phyloP scores from a whole-genome alignment of 768 basidiomycete species.

The Pleurotus tuoliensis region DNA sequence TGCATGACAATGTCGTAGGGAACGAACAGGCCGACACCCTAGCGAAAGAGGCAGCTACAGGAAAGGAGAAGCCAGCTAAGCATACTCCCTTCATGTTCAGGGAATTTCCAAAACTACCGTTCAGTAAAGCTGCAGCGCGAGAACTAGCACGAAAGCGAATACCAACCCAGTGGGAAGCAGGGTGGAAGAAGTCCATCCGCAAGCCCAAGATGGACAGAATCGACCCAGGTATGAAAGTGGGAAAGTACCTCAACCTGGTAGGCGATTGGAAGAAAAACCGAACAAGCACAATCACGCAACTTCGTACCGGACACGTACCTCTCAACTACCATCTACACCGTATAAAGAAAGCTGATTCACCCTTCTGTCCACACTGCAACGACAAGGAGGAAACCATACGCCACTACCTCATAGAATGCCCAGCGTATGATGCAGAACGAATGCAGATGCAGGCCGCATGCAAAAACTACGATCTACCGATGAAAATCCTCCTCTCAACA shows the following conservation, averaged over 20 bases:
- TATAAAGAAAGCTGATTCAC: not conserved
- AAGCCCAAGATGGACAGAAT: not conserved
- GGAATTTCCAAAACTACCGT: too few species aligned
- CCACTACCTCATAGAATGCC: not conserved
- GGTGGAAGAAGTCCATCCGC: not conserved
- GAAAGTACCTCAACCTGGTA: not conserved
- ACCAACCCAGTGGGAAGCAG: too few species aligned
- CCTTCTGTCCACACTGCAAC: not conserved
- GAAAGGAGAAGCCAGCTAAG: not conserved
- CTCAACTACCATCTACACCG: not conserved
- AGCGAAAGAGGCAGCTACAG: slow-evolving; percentile 18
- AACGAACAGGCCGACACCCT: slow-evolving; percentile 18
- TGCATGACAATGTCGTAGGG: slow-evolving; percentile 15
- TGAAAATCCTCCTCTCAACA: not conserved
- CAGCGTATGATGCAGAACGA: not conserved
- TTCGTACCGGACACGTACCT: not conserved
- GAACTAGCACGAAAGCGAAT: too few species aligned
- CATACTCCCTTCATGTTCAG: not conserved
- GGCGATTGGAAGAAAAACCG: not conserved
- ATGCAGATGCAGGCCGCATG: not conserved
- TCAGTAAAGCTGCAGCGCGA: too few species aligned
- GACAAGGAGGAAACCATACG: not conserved
- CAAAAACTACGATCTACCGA: not conserved
- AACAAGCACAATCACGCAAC: not conserved
- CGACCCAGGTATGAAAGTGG: not conserved